phyloP scores from a whole-genome alignment of 148 eudicot genomes.

The Vaccinium darrowii region DNA sequence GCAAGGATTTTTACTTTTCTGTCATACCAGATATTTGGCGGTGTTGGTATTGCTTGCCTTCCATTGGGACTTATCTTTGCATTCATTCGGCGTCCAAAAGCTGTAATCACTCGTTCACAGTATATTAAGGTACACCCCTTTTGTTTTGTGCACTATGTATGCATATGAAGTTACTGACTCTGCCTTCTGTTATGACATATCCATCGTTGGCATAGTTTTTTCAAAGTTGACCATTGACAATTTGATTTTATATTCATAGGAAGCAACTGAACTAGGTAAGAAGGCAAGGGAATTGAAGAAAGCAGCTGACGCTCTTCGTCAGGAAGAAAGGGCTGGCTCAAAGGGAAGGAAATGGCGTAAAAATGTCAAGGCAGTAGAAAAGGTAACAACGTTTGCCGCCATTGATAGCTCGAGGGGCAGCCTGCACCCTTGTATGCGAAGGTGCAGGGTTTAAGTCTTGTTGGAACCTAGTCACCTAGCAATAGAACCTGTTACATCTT shows the following conservation, averaged over 20 bases:
- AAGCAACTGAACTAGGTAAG: conserved; percentile 97
- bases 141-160: neutral
- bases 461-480: neutral
- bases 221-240: conserved; percentile 9
- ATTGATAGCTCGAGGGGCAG: neutral
- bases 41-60: conserved; percentile 95
- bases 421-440: neutral
- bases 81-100: conserved; percentile 91
- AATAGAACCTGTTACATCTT: neutral
- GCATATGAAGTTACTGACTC: neutral
- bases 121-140: conserved; percentile 76
- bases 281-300: conserved; percentile 93
- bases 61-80: conserved; percentile 92
- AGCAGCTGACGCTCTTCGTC: conserved; percentile 91
- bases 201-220: neutral
- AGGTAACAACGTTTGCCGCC: conserved; percentile 41
- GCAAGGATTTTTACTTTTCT: conserved; percentile 2
- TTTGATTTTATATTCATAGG: conserved; percentile 37
- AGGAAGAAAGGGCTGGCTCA: conserved; percentile 88
- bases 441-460: neutral
- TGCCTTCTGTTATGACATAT: neutral
- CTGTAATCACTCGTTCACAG: conserved; percentile 97
- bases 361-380: conserved; percentile 91
- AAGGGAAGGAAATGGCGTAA: conserved; percentile 98
- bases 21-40: conserved; percentile 78